Conservation (phyloP, 495 filamentous ascomycete genomes). For the Jackrogersella minutella region DNA sequence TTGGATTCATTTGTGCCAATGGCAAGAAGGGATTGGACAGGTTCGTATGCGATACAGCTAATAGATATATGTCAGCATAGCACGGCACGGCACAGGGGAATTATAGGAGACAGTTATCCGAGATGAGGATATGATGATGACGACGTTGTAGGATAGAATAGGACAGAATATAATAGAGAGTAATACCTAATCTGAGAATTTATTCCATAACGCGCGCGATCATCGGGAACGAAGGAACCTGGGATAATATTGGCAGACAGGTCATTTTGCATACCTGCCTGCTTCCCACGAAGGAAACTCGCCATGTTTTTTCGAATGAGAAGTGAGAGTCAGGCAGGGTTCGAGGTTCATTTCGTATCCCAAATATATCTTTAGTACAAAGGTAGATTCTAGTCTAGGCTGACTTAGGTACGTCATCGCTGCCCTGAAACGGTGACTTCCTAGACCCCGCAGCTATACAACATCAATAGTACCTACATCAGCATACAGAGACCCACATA, state of each 20-base stretch:
- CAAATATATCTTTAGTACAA: neutral
- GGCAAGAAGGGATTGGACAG: slow-evolving; percentile 91
- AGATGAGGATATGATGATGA: neutral
- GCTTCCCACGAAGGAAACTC: slow-evolving; percentile 87
- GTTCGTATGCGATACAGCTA: slow-evolving; percentile 85
- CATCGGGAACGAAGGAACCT: slow-evolving; percentile 81
- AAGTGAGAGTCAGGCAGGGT: too few relatives aligned
- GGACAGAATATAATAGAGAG: neutral
- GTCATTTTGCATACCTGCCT: slow-evolving; percentile 90
- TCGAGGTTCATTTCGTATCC: too few relatives aligned
- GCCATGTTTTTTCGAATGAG: too few relatives aligned
- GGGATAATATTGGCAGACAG: slow-evolving; percentile 80
- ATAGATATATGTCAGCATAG: too few relatives aligned
- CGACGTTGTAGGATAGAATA: neutral
- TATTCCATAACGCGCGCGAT: slow-evolving; percentile 84
- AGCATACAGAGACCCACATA: too few relatives aligned
- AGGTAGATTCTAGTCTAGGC: neutral
- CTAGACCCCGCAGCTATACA: neutral
- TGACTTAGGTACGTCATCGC: slow-evolving; percentile 27
- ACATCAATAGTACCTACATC: too few relatives aligned
- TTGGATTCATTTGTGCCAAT: slow-evolving; percentile 85
- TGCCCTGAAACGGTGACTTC: slow-evolving; percentile 3
- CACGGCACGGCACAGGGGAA: too few relatives aligned
- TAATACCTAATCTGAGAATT: slow-evolving; percentile 79
- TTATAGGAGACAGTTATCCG: neutral